Base-by-base conservation (phyloP, 352 stramenopile species). In the Aphanomyces cochlioides region DNA sequence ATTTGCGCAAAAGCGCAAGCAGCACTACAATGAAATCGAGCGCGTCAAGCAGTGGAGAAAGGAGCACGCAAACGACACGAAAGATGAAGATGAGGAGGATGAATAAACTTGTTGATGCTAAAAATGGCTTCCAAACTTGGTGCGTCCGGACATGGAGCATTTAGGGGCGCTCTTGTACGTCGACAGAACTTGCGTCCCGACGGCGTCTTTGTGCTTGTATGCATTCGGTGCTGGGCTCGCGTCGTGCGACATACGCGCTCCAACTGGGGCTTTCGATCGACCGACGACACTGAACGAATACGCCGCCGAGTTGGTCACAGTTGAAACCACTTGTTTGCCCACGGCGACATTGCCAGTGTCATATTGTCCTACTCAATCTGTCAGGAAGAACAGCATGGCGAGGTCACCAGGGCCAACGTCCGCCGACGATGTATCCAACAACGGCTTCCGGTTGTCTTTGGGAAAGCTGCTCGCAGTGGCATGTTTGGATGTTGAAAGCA, bases 1-100 rank as follows among this genome's bases (percentile, higher is more conserved):
- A 3, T 93, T 93, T 67, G 73, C 76, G 0, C 77, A 85, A 47
- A 90, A 92, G 75, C 84, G 86, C 65, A 93, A 93, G 67, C 70
- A 63, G 66, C 86, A 93, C 76, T 93, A 93, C 80, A 93, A 93
- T 60, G 86, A 93, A 66, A 92, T 90, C 65, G 78, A 92, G 66
- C 56, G 76, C 28, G 75, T 92, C 72, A 86, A 87, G 28, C 77
- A 79, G 54, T 92, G 84, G 84, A 80, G 82, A 28, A 78, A 87
- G 76, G 61, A 79, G 57, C 84, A 93, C 67, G 60, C 67, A 41
- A 56, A 72, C 6, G 79, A 89, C 0, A 79, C 85, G 3, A 75
- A 83, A 3, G 75, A 83, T 5, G 77, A 80, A 37, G 81, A 85
- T 0, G 79, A 83, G 4, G 58, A 82, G 12, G 77, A 77, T 6